Conservation (phyloP, 169 alveolate genomes). For the Eimeria sp. region DNA sequence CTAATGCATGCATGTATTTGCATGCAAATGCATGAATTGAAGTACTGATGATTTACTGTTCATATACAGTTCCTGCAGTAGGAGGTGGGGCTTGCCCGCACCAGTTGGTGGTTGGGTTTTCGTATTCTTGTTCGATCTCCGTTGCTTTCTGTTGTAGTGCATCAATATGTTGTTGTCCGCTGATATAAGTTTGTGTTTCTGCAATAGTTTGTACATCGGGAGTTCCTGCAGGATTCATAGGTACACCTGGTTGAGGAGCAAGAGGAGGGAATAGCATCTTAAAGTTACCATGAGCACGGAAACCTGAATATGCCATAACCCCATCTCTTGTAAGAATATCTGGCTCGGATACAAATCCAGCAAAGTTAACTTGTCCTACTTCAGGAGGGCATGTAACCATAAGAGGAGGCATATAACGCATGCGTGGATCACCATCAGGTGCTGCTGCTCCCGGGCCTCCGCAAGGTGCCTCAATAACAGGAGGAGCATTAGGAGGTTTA, state of each 20-base stretch:
- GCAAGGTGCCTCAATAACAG: neutral
- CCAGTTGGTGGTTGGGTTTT: neutral
- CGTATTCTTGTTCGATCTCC: neutral
- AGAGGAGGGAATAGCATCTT: constrained; percentile 90
- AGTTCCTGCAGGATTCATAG: constrained; percentile 87
- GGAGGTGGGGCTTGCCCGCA: neutral
- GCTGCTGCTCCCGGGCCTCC: constrained; percentile 56
- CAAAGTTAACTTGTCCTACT: constrained; percentile 87
- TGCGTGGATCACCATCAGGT: constrained; percentile 64
- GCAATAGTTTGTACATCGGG: constrained; percentile 86
- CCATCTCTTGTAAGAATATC: constrained; percentile 88
- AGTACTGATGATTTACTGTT: neutral
- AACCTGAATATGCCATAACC: constrained; percentile 89
- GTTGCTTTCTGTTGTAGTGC: constrained; percentile 33
- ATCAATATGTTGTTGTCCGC: neutral
- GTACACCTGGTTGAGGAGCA: constrained; percentile 87
- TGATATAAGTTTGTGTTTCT: neutral
- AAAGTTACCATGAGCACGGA: constrained; percentile 84
- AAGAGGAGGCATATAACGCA: constrained; percentile 86
- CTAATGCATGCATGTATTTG: too few species aligned
- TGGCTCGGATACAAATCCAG: constrained; percentile 86
- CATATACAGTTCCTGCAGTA: constrained; percentile 28
- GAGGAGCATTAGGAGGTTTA: constrained; percentile 84
- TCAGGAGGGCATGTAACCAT: constrained; percentile 90
- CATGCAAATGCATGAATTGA: neutral